Base-by-base conservation (phyloP, 169 alveolate species). In the Ichthyophthirius multifiliis region DNA sequence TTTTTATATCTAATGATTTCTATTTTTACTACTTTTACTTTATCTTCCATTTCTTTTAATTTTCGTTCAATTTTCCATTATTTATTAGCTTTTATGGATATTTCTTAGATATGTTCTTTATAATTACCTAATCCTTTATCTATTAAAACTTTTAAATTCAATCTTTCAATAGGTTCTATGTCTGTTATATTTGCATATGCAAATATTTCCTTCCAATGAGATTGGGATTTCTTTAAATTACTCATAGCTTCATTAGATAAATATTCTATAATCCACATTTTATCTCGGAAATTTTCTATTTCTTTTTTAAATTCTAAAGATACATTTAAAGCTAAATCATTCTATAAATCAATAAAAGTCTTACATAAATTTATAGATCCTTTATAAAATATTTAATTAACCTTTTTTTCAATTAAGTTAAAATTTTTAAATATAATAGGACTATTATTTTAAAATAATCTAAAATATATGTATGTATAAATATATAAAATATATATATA, bases 51-150 rank as follows among this genome's bases (percentile, higher is more conserved):
- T 47, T 65, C 64, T 65, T 87, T 83, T 4, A 90, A 48, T 62
- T 83, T 90, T 71, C 82, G 46, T 41, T 81, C 87, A 23, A 90
- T 75, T 10, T 85, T 63, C 81, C 74, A 83, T 65, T 87, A 65
- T 85, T 90, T 87, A 41, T 87, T 87, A 12, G 95, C 92, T 48
- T 75, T 90, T 85, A 84, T 84, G 12, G 89, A 77, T 5, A 90
- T 86, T 47, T 90, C 95, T 41, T 90, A 93, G 6, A 90, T 77
- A 3, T 74, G 86, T 35, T 18, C 43, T 39, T 67, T 34, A 75
- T 74, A 47, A 13, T 83, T 64, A 15, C 71, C 32, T 35, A 90
- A 75, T 2, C 88, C 88, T 32, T 44, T 32, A 10, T 64, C 82
- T 0, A 63, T 65, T 83, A 90, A 62, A 5, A 79, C 37, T 41